Evolutionary conservation across 441 rosid species (phyloP).

Genomic region (Sinapis alba): DNA sequence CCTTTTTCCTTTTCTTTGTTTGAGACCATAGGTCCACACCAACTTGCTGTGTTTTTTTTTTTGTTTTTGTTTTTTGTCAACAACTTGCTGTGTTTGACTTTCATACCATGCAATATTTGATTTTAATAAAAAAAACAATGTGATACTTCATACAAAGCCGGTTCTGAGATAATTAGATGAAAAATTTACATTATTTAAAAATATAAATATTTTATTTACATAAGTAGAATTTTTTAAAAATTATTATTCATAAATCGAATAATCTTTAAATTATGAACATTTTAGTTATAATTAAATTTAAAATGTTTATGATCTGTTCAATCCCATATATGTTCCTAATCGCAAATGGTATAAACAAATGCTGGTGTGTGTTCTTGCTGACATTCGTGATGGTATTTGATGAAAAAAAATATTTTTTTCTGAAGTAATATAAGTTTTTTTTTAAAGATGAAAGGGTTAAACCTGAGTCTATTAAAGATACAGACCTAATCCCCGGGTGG

Average conservation of each 20-base stretch:
- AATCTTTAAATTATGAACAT: neutral
- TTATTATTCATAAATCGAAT: too few relatives aligned
- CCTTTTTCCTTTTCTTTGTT: neutral
- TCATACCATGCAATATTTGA: slow-evolving; percentile 15
- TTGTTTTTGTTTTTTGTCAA: too few relatives aligned
- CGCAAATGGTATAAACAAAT: neutral
- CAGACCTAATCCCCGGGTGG: too few relatives aligned
- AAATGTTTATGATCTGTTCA: neutral
- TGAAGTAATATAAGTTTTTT: neutral
- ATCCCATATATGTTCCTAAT: too few relatives aligned
- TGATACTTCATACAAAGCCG: neutral
- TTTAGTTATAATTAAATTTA: neutral
- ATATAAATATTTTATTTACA: neutral
- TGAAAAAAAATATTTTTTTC: too few relatives aligned
- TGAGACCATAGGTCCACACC: neutral
- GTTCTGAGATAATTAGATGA: neutral
- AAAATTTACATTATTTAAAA: neutral
- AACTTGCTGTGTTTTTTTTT: slow-evolving; percentile 19
- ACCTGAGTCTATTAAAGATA: too few relatives aligned
- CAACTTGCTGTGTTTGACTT: slow-evolving; percentile 17
- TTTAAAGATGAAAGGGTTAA: neutral
- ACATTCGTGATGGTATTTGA: neutral
- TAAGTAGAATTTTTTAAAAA: neutral
- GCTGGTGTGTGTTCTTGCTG: neutral
- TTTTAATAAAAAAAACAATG: neutral